Conservation (phyloP, 2,329 filamentous ascomycete species). For the Aspergillus sp. region DNA sequence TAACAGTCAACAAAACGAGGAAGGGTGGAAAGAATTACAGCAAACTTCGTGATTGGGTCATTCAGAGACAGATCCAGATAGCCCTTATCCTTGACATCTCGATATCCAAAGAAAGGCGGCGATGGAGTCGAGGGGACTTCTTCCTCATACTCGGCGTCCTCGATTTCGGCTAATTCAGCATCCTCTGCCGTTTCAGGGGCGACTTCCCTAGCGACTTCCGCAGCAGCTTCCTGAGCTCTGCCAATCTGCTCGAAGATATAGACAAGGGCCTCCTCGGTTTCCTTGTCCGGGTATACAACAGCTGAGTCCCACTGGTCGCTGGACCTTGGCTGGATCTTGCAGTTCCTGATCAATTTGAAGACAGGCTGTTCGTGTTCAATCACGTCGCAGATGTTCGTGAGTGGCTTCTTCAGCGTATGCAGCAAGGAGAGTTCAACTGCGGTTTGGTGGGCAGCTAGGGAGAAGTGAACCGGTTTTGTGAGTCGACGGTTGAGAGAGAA, state of each 20-base stretch:
- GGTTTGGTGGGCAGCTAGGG: constrained; percentile 57
- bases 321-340: constrained; percentile 34
- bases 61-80: constrained; percentile 65
- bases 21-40: constrained; percentile 57
- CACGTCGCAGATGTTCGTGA: constrained; percentile 40
- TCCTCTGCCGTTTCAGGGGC: constrained; percentile 15
- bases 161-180: constrained; percentile 14
- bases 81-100: constrained; percentile 44
- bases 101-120: constrained; percentile 29
- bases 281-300: constrained; percentile 38
- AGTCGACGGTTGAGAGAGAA: constrained; percentile 45
- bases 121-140: constrained; percentile 27
- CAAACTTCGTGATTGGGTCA: constrained; percentile 70
- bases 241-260: constrained; percentile 44
- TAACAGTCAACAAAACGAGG: background rate
- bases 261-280: constrained; percentile 36
- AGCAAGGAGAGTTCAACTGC: constrained; percentile 61
- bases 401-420: constrained; percentile 47
- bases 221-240: constrained; percentile 26
- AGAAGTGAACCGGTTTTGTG: constrained; percentile 40
- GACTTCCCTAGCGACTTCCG: constrained; percentile 12
- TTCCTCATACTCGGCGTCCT: constrained; percentile 22
- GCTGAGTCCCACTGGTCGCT: constrained; percentile 29
- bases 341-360: constrained; percentile 37
- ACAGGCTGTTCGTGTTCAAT: constrained; percentile 35